Base-by-base conservation (phyloP, 768 basidiomycete species). In the Collybiopsis confluens region DNA sequence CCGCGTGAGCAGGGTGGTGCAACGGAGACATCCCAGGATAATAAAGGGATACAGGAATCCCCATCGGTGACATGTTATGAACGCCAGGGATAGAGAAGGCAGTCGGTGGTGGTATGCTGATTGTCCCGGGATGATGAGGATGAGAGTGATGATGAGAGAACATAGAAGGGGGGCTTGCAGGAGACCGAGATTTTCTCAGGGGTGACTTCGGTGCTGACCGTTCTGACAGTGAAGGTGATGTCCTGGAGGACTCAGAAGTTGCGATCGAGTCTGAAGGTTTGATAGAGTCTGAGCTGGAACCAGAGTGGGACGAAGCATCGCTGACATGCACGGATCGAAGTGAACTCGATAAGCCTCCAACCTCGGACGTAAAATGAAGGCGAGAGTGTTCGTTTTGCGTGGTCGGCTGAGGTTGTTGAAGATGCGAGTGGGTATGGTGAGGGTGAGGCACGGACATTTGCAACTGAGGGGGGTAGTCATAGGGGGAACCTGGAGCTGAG, bases 41-140 rank as follows among this genome's bases (percentile, higher is more conserved):
- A 58, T 73, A 70, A 15, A 76, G 74, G 18, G 73, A 74, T 26
- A 70, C 63, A 2, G 71, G 68, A n/a, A 63, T 54, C 8, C 53
- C 43, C 28, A 54, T 59, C 44, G 62, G 56, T 15, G 41, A 57
- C 62, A 56, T 70, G 64, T 23, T 66, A 63, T 9, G 74, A 7
- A 67, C 62, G 3, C 69, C 68, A 9, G 64, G 45, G 0, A 77
- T 67, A 55, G 79, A 75, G 3, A 73, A 68, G 18, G 65, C 62
- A 27, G 76, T 75, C 15, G 70, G 64, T 27, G 70, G 64, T 27
- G 83, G 90, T 27, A 86, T 76, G 2, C 82, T 67, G 47, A 90
- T 90, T 2, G 81, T 82, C 1, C 86, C 87, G 1, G 88, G 88
- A 58, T 86, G 87, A 43, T 83, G 76, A 36, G 73, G 74, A 54